Base-by-base conservation (phyloP, 1,139 yeast genomes). In the Kodamaea sp. region DNA sequence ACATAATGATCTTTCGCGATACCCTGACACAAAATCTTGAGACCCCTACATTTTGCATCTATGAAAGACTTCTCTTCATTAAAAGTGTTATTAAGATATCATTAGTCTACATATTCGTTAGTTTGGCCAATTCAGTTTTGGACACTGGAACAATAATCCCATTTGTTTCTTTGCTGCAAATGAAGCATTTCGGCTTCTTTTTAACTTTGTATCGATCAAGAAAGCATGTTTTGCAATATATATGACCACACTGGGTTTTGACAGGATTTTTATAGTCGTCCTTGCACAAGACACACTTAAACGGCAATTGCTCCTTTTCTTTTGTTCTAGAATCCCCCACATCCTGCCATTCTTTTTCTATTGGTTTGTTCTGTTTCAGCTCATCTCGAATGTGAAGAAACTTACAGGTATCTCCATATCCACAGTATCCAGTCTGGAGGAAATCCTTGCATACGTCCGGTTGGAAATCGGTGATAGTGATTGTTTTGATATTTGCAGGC, bases 351-450 rank as follows among this genome's bases (percentile, higher is more conserved):
- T 87, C 96, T 42, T 71, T 73, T 14, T 72, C 76, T 1, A 81
- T 58, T 39, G 84, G 81, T 76, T 83, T 80, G 15, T 83, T 85
- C 25, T 82, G 82, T 43, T 76, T 79, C 60, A 84, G 85, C 55
- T 89, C 96, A 46, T 87, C 96, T 55, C 98, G 64, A 9, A 86
- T 77, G 55, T 94, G 98, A 20, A 92, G 59, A 57, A 94, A 94
- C 63, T 92, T 94, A 65, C 99, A 94, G n/a, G 95, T 83, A 51
- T 94, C 98, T 7, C 99, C 99, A 55, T 83, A 94, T 5, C 97
- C 97, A 69, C 98, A 94, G 54, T 80, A 90, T 0, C 98, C 98
- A 0, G 95, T 90, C 48, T 84, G 88, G 41, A 81, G 76, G 58
- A 77, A 94, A 57, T 94, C 97, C 52, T 92, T 94, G 55, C 98